Conservation (phyloP, 305 asterid genomes). For the Solanum chacoense region DNA sequence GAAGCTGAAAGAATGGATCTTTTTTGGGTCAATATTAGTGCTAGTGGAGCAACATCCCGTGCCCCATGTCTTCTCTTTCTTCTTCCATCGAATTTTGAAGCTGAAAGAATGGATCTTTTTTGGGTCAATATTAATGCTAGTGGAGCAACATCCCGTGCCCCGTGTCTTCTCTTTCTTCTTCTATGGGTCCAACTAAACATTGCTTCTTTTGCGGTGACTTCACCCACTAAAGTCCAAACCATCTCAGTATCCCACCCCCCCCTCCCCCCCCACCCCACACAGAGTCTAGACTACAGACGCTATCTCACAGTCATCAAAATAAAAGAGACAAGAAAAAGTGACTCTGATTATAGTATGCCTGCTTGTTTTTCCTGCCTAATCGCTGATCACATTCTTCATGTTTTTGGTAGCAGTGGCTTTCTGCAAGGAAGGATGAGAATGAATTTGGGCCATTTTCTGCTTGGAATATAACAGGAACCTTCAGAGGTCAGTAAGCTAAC, state of each 20-base stretch:
- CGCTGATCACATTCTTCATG: not conserved
- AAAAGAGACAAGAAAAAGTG: not conserved
- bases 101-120: not conserved
- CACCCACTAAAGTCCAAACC: not conserved
- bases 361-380: not conserved
- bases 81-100: not conserved
- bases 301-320: not conserved
- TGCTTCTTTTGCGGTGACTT: not conserved
- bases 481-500: slow-evolving; percentile 58
- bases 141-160: not conserved
- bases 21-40: not conserved
- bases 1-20: not conserved
- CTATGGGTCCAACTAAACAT: not conserved
- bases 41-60: not conserved
- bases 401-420: slow-evolving; percentile 75
- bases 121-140: not conserved
- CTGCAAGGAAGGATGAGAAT: slow-evolving; percentile 58
- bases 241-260: not conserved
- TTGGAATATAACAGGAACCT: slow-evolving; percentile 95
- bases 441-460: slow-evolving; percentile 89
- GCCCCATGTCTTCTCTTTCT: no score
- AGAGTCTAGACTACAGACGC: not conserved
- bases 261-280: not conserved
- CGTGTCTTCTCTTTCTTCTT: not conserved
- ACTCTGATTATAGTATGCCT: not conserved